phyloP scores from a whole-genome alignment of 176 grass and related monocot genomes.

The Aegilops sharonensis region DNA sequence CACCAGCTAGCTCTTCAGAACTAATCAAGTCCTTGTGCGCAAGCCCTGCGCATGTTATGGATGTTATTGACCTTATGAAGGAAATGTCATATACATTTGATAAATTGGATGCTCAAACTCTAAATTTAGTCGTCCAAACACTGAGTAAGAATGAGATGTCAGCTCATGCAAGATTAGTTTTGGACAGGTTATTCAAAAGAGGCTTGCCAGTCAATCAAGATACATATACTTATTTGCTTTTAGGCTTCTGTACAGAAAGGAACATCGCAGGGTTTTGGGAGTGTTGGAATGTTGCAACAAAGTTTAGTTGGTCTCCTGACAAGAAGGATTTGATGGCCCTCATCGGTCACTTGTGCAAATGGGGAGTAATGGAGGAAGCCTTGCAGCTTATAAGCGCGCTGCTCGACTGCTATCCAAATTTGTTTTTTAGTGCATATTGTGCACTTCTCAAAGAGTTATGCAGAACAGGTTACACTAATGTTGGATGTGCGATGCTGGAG shows the following conservation, averaged over 20 bases:
- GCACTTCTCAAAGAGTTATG: slow-evolving; percentile 72
- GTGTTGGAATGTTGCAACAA: slow-evolving; percentile 62
- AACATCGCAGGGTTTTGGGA: slow-evolving; percentile 65
- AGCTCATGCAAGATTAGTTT: slow-evolving; percentile 46
- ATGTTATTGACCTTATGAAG: slow-evolving; percentile 51
- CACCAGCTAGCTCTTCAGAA: slow-evolving; percentile 43
- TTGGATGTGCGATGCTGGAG: slow-evolving; percentile 87
- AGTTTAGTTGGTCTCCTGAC: slow-evolving; percentile 53
- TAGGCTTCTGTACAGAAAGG: slow-evolving; percentile 62
- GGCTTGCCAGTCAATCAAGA: slow-evolving; percentile 50
- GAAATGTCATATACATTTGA: slow-evolving; percentile 50
- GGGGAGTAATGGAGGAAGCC: slow-evolving; percentile 71
- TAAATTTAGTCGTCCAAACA: slow-evolving; percentile 53
- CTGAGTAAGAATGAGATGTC: slow-evolving; percentile 55
- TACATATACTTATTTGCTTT: slow-evolving; percentile 59
- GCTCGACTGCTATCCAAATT: slow-evolving; percentile 31
- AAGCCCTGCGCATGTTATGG: slow-evolving; percentile 36
- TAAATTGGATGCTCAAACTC: slow-evolving; percentile 56
- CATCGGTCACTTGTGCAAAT: slow-evolving; percentile 58
- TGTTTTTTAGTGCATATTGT: slow-evolving; percentile 43
- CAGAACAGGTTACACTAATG: slow-evolving; percentile 53
- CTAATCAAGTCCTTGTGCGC: slow-evolving; percentile 52
- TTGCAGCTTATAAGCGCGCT: slow-evolving; percentile 56
- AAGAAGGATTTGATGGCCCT: slow-evolving; percentile 46
- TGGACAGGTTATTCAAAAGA: slow-evolving; percentile 56